Evolutionary conservation across 2,329 filamentous ascomycete genomes (phyloP).

Genomic region (Elsinoe perseae): DNA sequence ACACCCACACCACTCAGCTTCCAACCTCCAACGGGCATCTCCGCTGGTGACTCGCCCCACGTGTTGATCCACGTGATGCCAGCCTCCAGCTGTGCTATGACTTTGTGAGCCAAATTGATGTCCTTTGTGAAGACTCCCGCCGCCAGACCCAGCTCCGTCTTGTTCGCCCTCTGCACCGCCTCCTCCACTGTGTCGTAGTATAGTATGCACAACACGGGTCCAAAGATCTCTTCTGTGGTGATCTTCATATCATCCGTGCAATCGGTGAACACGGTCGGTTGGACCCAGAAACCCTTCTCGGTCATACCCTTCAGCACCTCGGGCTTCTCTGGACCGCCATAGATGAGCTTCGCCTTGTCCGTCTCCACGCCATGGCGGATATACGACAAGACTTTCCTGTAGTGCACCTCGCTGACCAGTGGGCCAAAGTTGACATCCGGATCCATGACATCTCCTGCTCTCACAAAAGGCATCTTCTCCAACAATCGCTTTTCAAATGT

Average conservation of each 20-base stretch:
- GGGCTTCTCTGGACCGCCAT: constrained; percentile 59
- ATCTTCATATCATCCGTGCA: constrained; percentile 79
- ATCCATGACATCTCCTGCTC: constrained; percentile 66
- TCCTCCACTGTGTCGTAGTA: constrained; percentile 64
- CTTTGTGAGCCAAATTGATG: constrained; percentile 62
- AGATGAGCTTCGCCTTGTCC: constrained; percentile 67
- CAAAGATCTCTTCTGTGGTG: constrained; percentile 77
- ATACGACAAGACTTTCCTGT: constrained; percentile 69
- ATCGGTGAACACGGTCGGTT: constrained; percentile 76
- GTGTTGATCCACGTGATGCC: constrained; percentile 91
- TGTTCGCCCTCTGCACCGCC: constrained; percentile 64
- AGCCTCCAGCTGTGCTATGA: constrained; percentile 64
- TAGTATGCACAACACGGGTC: constrained; percentile 76
- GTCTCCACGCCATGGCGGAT: constrained; percentile 65
- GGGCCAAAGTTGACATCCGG: constrained; percentile 73
- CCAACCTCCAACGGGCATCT: constrained; percentile 91
- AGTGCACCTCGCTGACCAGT: constrained; percentile 65
- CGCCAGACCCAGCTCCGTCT: constrained; percentile 69
- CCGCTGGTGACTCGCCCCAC: constrained; percentile 85
- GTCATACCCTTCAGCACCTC: constrained; percentile 39
- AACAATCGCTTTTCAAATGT: constrained; percentile 62
- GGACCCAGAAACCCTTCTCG: constrained; percentile 69
- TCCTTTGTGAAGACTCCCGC: constrained; percentile 77
- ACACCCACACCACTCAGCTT: constrained; percentile 82
- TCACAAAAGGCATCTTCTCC: constrained; percentile 61